These are phyloP conservation scores for Drosera spatulata DNA, from an alignment of 179 eudicot species.

Conservation along the genomic window DNA sequence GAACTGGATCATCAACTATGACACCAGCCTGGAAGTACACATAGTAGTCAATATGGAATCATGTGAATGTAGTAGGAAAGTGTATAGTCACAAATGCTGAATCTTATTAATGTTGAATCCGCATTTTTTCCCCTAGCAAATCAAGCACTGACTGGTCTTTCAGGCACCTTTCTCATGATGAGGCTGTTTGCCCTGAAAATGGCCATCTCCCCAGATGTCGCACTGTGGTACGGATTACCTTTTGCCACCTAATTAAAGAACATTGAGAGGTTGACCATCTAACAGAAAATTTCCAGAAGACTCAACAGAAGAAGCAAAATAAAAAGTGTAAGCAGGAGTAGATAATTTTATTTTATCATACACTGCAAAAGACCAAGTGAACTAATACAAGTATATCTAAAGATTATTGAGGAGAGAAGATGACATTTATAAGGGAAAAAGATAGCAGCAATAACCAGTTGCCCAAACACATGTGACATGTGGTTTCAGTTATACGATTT, in stretches of 20 bases:
- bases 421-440: too few species aligned
- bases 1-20: conserved; percentile 53
- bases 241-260: conserved; percentile 66
- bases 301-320: too few species aligned
- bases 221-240: conserved; percentile 99
- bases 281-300: neutral
- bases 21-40: conserved; percentile 56
- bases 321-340: too few species aligned
- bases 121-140: too few species aligned
- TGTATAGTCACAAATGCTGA: neutral
- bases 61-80: neutral
- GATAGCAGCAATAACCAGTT: too few species aligned
- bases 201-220: conserved; percentile 95
- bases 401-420: too few species aligned
- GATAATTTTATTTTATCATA: too few species aligned
- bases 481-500: too few species aligned
- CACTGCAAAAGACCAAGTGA: too few species aligned
- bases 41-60: neutral
- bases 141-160: neutral
- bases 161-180: conserved; percentile 62
- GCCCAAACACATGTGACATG: too few species aligned
- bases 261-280: neutral
- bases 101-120: too few species aligned
- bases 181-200: conserved; percentile 82
- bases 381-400: too few species aligned